These are phyloP conservation scores for Nemania diffusa DNA, from an alignment of 2,329 filamentous ascomycete species.

Conservation along the genomic window DNA sequence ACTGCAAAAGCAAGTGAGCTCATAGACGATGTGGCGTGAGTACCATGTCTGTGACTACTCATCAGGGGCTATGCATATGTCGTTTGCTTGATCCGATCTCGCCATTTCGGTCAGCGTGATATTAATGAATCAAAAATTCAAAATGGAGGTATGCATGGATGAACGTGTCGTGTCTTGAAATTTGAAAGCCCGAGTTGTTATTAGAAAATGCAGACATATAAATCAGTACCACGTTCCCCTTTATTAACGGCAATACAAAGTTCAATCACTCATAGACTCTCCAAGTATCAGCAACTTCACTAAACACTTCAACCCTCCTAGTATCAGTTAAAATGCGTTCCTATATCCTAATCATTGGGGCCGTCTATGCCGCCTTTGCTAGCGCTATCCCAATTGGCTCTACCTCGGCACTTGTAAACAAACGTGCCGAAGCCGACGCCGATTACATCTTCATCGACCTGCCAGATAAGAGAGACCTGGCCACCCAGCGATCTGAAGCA, in stretches of 20 bases:
- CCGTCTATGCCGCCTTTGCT: background rate
- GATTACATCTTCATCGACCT: background rate
- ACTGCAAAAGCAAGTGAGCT: background rate
- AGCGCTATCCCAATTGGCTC: background rate
- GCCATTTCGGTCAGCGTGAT: background rate
- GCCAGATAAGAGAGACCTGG: background rate
- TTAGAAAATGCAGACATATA: background rate
- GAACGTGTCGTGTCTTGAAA: background rate
- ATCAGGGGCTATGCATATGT: background rate
- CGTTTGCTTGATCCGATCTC: background rate
- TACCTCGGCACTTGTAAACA: background rate
- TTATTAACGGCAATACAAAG: background rate
- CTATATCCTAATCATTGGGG: background rate
- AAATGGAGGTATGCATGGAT: background rate
- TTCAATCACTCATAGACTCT: background rate
- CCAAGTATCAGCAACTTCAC: background rate
- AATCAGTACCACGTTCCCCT: background rate
- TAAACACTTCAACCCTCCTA: background rate
- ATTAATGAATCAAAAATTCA: background rate
- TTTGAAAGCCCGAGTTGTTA: background rate
- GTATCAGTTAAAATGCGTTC: background rate
- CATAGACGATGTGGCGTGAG: background rate
- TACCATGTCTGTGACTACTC: background rate
- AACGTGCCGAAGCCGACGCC: background rate
- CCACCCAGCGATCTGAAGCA: background rate